Conservation (phyloP, 2,329 filamentous ascomycete genomes). For the Davidsoniella virescens region DNA sequence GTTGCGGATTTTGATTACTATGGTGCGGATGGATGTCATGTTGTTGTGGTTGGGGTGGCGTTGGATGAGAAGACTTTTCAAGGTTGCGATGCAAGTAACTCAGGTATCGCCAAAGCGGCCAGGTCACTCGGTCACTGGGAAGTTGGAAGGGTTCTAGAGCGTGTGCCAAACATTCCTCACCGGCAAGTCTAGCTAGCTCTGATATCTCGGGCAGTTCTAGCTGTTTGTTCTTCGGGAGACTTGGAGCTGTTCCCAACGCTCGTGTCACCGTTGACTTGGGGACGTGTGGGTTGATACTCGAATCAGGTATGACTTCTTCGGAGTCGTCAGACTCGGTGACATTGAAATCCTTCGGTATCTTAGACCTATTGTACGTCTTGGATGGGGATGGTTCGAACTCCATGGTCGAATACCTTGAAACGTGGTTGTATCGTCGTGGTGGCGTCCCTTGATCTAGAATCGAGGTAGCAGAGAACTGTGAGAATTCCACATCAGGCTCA, state of each 20-base stretch:
- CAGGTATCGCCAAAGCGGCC: conserved; percentile 11
- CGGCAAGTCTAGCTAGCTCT: neutral
- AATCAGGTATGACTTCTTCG: no score
- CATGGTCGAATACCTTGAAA: no score
- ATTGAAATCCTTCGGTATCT: no score
- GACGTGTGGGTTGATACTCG: neutral
- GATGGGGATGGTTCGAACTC: neutral
- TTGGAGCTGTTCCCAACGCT: no score
- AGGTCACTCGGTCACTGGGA: conserved; percentile 1
- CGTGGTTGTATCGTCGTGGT: neutral
- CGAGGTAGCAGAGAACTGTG: neutral
- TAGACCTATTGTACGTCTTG: neutral
- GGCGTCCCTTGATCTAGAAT: conserved; percentile 7
- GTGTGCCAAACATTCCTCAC: neutral
- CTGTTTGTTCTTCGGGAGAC: neutral
- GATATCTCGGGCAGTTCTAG: neutral
- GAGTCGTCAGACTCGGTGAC: no score
- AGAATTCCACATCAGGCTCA: no score
- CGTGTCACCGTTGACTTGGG: neutral
- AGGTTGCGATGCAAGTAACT: conserved; percentile 10
- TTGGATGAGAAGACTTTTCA: neutral
- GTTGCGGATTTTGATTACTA: no score
- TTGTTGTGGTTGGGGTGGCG: neutral
- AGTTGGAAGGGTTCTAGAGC: conserved; percentile 4
- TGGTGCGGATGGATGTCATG: neutral